Evolutionary conservation across 179 eudicot species (phyloP).

Genomic region (Beta macrorhiza): DNA sequence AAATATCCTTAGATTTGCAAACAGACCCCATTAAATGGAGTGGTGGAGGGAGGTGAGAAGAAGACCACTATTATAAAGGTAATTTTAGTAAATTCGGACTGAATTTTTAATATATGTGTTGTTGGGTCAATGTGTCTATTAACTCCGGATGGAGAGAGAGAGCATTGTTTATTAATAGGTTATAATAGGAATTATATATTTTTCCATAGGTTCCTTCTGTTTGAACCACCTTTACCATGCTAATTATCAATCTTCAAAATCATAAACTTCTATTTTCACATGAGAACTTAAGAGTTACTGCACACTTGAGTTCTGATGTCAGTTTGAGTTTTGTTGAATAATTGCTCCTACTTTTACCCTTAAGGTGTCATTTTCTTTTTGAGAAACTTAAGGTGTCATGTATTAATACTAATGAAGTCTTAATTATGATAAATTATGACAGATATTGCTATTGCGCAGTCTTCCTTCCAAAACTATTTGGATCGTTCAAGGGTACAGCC

Average conservation of each 20-base stretch:
- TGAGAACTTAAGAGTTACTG: neutral
- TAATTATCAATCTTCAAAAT: neutral
- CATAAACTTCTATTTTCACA: neutral
- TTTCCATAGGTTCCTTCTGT: neutral
- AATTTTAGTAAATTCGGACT: neutral
- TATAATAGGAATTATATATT: neutral
- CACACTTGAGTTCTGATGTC: constrained; percentile 1
- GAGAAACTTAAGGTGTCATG: neutral
- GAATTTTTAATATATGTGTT: neutral
- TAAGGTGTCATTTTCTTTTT: neutral
- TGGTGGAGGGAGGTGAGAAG: neutral
- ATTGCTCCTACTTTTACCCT: neutral
- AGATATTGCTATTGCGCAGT: constrained; percentile 75
- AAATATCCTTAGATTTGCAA: neutral
- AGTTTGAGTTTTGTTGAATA: neutral
- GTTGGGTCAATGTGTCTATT: neutral
- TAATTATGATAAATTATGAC: constrained; percentile 23
- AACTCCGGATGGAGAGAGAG: neutral
- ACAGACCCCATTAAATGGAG: neutral
- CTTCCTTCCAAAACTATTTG: constrained; percentile 39
- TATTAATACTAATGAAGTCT: constrained; percentile 11
- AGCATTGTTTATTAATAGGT: neutral
- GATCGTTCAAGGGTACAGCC: constrained; percentile 38
- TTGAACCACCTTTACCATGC: neutral
- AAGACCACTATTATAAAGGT: neutral